A percentile compares a stretch with the other conserved stretches of the same genome.
These are phyloP conservation scores for Alloteropsis semialata DNA, from an alignment of 176 grass and related monocot species.

Conservation along the genomic window DNA sequence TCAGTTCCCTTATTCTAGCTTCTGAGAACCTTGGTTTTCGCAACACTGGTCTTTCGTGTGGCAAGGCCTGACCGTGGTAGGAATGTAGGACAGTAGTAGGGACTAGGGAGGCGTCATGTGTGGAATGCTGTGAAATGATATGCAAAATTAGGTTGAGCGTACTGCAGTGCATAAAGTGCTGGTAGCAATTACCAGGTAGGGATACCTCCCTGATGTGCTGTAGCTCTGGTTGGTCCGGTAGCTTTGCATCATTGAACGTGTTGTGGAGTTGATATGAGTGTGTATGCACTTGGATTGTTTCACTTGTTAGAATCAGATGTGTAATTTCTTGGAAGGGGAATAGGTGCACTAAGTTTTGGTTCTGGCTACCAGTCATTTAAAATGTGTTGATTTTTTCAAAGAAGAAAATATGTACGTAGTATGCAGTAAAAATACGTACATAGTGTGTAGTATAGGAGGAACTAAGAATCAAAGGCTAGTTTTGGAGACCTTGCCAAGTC, in stretches of 20 bases:
- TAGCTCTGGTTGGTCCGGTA: not conserved
- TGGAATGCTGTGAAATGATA: not conserved
- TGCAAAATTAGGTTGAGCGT: not conserved
- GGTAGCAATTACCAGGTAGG: not conserved
- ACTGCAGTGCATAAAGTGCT: not conserved
- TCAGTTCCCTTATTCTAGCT: not conserved
- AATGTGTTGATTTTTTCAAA: not conserved
- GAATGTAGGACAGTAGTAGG: not conserved
- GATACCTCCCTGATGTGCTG: not conserved
- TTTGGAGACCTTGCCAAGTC: no score
- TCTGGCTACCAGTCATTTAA: not conserved
- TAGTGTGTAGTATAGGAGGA: no score
- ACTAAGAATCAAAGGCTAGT: no score
- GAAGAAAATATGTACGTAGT: not conserved
- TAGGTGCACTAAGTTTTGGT: not conserved
- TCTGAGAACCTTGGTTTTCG: not conserved
- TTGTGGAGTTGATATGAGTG: not conserved
- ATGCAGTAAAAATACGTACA: no score
- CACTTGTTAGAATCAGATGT: not conserved
- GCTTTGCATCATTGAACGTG: not conserved
- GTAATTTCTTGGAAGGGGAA: not conserved
- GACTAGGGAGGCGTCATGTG: not conserved
- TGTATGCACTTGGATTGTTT: not conserved
- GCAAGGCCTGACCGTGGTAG: not conserved
- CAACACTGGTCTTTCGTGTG: not conserved